Percentiles rank a stretch among this genome's conserved stretches.
Evolutionary conservation across 768 basidiomycete genomes (phyloP).

Genomic region (Obba rivulosa): DNA sequence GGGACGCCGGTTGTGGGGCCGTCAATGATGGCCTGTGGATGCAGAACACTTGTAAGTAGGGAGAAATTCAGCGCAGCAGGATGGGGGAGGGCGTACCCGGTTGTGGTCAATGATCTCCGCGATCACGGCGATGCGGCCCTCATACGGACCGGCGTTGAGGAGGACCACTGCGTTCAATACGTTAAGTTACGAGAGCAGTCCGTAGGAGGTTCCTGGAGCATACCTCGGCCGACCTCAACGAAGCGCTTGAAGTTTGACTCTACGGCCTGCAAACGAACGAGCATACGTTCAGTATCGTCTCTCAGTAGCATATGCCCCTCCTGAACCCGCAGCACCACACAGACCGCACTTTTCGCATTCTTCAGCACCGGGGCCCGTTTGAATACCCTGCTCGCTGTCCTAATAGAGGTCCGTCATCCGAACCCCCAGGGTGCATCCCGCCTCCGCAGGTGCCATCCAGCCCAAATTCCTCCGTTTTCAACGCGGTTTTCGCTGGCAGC

Average conservation of each 20-base stretch:
- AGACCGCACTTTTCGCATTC: not conserved
- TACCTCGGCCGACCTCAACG: conserved; percentile 96
- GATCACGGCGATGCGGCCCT: conserved; percentile 91
- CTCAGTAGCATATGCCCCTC: not conserved
- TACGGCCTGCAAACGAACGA: conserved; percentile 5
- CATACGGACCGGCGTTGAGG: conserved; percentile 79
- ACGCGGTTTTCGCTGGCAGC: conserved; percentile 1
- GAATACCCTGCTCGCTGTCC: not conserved
- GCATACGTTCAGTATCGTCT: not conserved
- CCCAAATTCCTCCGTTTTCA: conserved; percentile 6
- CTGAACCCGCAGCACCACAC: not conserved
- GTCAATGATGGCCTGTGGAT: conserved; percentile 86
- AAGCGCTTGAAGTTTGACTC: conserved; percentile 91
- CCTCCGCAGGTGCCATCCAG: conserved; percentile 13
- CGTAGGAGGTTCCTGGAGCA: conserved; percentile 14
- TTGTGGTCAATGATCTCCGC: conserved; percentile 99
- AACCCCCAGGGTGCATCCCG: conserved; percentile 17
- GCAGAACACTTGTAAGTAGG: not conserved
- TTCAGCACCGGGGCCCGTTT: too few relatives aligned
- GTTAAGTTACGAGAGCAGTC: conserved; percentile 6
- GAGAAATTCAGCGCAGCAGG: not conserved
- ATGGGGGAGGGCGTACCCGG: conserved; percentile 54
- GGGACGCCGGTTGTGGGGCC: conserved; percentile 89
- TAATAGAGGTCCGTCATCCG: not conserved
- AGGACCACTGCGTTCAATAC: conserved; percentile 67